Conservation (phyloP, 192 early-diverging fungal genomes). For the Backusella tarrabulga region DNA sequence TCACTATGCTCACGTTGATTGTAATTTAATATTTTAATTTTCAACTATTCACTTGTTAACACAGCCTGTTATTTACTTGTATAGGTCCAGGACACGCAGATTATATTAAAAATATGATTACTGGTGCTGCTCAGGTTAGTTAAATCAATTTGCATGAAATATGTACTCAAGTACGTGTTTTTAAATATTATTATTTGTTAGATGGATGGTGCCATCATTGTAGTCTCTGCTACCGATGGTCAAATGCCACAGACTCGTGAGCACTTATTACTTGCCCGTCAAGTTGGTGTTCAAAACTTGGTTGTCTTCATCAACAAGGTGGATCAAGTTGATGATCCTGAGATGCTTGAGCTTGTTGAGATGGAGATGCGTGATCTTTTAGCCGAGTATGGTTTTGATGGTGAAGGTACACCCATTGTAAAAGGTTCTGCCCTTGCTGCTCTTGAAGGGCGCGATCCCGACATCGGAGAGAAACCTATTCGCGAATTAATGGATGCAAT, state of each 20-base stretch:
- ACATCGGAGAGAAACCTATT: conserved; percentile 88
- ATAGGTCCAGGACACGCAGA: conserved; percentile 89
- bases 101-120: conserved; percentile 99
- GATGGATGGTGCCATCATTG: conserved; percentile 95
- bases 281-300: conserved; percentile 89
- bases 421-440: conserved; percentile 94
- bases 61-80: too few relatives aligned
- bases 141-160: not conserved
- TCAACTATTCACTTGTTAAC: too few relatives aligned
- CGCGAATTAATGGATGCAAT: conserved; percentile 89
- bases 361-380: conserved; percentile 98
- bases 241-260: conserved; percentile 98
- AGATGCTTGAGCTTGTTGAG: conserved; percentile 97
- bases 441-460: conserved; percentile 84
- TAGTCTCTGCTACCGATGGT: conserved; percentile 95
- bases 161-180: not conserved
- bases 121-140: conserved; percentile 87
- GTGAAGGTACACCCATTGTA: conserved; percentile 87
- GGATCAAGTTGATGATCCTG: conserved; percentile 91
- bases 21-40: conserved; percentile 21
- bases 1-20: conserved; percentile 96
- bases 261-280: conserved; percentile 91
- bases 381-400: conserved; percentile 85
- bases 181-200: conserved; percentile 12
- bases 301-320: conserved; percentile 99